A percentile compares a stretch with the other conserved stretches of the same genome.
phyloP scores from a whole-genome alignment of 495 filamentous ascomycete genomes.

The Podospora appendiculata region DNA sequence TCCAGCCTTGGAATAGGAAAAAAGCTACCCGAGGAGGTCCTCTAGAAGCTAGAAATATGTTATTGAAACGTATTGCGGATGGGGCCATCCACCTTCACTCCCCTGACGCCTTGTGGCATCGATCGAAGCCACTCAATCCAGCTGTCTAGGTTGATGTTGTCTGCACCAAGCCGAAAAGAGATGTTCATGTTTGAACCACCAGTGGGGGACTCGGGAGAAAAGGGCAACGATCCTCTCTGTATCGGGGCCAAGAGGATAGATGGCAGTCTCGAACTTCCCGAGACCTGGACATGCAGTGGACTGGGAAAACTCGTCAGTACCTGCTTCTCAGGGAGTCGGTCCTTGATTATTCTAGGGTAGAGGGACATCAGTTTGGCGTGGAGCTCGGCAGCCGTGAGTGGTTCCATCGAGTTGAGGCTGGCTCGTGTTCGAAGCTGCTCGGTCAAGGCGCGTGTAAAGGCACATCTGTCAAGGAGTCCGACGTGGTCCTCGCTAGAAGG shows the following conservation, averaged over 20 bases:
- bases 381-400: constrained; percentile 38
- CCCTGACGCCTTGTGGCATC: constrained; percentile 41
- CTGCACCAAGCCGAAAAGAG: constrained; percentile 36
- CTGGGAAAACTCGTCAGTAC: constrained; percentile 33
- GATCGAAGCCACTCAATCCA: constrained; percentile 44
- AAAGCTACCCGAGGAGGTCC: neutral
- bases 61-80: constrained; percentile 38
- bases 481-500: constrained; percentile 38
- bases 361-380: constrained; percentile 35
- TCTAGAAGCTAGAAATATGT: constrained; percentile 9
- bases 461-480: constrained; percentile 28
- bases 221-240: constrained; percentile 15
- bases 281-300: constrained; percentile 38
- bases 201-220: constrained; percentile 17
- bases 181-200: constrained; percentile 29
- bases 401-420: constrained; percentile 25
- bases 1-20: neutral
- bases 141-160: constrained; percentile 29
- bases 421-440: constrained; percentile 34
- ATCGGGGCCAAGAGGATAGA: constrained; percentile 37
- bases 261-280: constrained; percentile 34
- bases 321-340: constrained; percentile 32
- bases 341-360: constrained; percentile 37
- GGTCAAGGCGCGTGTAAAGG: constrained; percentile 35
- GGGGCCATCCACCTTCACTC: constrained; percentile 39